These are phyloP conservation scores for Cucurbita ficifolia DNA, from an alignment of 306 rosid genomes.

Conservation along the genomic window DNA sequence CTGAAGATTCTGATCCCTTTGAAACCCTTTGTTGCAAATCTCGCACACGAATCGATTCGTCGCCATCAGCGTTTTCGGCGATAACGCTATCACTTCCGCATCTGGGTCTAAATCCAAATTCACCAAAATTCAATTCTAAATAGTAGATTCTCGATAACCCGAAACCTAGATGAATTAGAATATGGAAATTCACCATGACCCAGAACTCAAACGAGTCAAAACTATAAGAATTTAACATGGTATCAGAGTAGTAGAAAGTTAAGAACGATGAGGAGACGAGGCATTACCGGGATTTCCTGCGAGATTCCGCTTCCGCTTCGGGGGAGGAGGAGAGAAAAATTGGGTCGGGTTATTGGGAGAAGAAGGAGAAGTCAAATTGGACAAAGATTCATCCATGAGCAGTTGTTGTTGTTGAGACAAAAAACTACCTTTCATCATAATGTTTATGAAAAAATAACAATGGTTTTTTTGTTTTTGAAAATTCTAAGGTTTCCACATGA, in stretches of 20 bases:
- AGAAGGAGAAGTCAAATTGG: conserved; percentile 84
- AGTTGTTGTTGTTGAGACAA: conserved; percentile 13
- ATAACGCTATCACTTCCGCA: conserved; percentile 6
- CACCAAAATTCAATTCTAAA: background rate
- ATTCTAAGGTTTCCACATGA: background rate
- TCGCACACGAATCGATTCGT: conserved; percentile 14
- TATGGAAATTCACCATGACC: background rate
- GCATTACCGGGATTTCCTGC: conserved; percentile 92
- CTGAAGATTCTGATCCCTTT: conserved; percentile 13
- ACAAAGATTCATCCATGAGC: conserved; percentile 63
- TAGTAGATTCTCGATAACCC: background rate
- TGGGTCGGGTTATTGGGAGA: conserved; percentile 25
- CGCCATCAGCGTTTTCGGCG: conserved; percentile 12
- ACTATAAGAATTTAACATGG: background rate
- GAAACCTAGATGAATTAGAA: background rate
- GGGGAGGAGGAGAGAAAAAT: background rate
- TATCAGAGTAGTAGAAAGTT: background rate
- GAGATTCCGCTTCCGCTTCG: conserved; percentile 77
- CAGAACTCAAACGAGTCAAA: background rate
- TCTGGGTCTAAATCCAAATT: background rate
- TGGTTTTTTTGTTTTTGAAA: background rate
- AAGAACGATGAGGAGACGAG: background rate
- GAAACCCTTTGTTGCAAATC: conserved; percentile 19
- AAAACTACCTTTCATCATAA: background rate
- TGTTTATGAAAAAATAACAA: background rate